Percentiles rank a stretch among this genome's conserved stretches.
These are phyloP conservation scores for Nothomitra cinnamomea DNA, from an alignment of 2,329 filamentous ascomycete species.

Conservation along the genomic window DNA sequence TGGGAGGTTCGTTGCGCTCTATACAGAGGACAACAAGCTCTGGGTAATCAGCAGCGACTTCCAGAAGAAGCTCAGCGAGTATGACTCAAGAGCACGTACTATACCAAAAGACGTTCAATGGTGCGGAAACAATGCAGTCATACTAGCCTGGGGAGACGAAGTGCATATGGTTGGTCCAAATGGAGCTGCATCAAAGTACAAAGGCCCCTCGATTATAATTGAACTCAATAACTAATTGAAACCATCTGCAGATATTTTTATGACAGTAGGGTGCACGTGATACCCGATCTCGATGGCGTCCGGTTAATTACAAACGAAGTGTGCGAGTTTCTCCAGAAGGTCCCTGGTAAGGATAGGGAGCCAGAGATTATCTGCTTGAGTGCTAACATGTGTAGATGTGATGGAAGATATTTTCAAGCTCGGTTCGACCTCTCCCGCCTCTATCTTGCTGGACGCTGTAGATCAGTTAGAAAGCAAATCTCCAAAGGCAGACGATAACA, in stretches of 20 bases:
- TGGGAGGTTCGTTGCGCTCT: slow-evolving; percentile 73
- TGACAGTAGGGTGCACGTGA: slow-evolving; percentile 74
- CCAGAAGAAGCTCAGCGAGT: slow-evolving; percentile 78
- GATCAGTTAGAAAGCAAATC: slow-evolving; percentile 84
- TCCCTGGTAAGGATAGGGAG: slow-evolving; percentile 36
- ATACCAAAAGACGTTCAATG: slow-evolving; percentile 78
- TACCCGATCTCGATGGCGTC: slow-evolving; percentile 81
- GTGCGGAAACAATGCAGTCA: slow-evolving; percentile 88
- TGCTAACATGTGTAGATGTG: slow-evolving; percentile 32
- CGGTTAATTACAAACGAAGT: slow-evolving; percentile 78
- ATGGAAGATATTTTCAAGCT: slow-evolving; percentile 80
- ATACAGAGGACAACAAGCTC: slow-evolving; percentile 66
- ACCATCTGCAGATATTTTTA: slow-evolving; percentile 53
- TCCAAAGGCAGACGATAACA: slow-evolving; percentile 93
- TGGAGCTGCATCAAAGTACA: slow-evolving; percentile 48
- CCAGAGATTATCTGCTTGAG: slow-evolving; percentile 7
- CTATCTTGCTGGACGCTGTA: slow-evolving; percentile 84
- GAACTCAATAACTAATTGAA: neutral
- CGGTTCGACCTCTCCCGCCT: slow-evolving; percentile 74
- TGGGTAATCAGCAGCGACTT: slow-evolving; percentile 95
- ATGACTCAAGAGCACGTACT: slow-evolving; percentile 73
- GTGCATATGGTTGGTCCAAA: slow-evolving; percentile 82
- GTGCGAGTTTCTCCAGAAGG: slow-evolving; percentile 95
- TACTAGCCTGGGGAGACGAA: slow-evolving; percentile 95
- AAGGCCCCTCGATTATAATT: neutral